phyloP scores from a whole-genome alignment of 1,139 yeast genomes.

The Candida gigantensis region DNA sequence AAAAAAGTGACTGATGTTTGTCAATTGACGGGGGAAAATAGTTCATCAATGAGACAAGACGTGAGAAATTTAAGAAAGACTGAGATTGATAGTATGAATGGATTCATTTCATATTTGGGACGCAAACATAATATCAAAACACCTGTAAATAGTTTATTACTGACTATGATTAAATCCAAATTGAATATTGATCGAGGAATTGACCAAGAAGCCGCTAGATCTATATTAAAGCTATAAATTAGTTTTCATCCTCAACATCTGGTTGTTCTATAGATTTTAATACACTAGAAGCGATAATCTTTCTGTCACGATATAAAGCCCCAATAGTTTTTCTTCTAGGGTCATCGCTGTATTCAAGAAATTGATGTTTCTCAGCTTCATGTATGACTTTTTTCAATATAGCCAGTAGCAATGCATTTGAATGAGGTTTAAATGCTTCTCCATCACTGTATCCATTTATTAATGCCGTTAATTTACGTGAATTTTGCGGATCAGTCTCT shows the following conservation, averaged over 20 bases:
- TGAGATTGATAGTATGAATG: slow-evolving; percentile 81
- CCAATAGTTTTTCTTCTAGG: slow-evolving; percentile 22
- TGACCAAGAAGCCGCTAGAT: slow-evolving; percentile 22
- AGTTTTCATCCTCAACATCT: too few relatives aligned
- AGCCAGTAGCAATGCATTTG: slow-evolving; percentile 28
- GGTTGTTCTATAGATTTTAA: slow-evolving; percentile 3
- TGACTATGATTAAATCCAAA: slow-evolving; percentile 50
- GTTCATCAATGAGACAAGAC: slow-evolving; percentile 90
- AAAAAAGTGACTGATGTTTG: slow-evolving; percentile 50
- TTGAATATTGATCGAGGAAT: slow-evolving; percentile 32
- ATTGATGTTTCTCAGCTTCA: slow-evolving; percentile 21
- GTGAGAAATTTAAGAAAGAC: slow-evolving; percentile 59
- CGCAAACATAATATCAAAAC: slow-evolving; percentile 37
- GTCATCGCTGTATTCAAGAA: slow-evolving; percentile 21
- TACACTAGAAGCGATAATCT: slow-evolving; percentile 21
- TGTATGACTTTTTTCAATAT: slow-evolving; percentile 33
- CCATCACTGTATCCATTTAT: slow-evolving; percentile 50
- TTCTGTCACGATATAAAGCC: slow-evolving; percentile 25
- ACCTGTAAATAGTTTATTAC: slow-evolving; percentile 49
- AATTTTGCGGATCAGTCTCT: slow-evolving; percentile 38
- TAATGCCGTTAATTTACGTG: slow-evolving; percentile 30
- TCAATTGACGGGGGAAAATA: slow-evolving; percentile 54
- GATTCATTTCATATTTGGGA: slow-evolving; percentile 62
- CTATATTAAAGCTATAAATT: slow-evolving; percentile 6
- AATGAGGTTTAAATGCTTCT: slow-evolving; percentile 31